Conservation (phyloP, 2,329 filamentous ascomycete genomes). For the Sordariomycetes sp. region DNA sequence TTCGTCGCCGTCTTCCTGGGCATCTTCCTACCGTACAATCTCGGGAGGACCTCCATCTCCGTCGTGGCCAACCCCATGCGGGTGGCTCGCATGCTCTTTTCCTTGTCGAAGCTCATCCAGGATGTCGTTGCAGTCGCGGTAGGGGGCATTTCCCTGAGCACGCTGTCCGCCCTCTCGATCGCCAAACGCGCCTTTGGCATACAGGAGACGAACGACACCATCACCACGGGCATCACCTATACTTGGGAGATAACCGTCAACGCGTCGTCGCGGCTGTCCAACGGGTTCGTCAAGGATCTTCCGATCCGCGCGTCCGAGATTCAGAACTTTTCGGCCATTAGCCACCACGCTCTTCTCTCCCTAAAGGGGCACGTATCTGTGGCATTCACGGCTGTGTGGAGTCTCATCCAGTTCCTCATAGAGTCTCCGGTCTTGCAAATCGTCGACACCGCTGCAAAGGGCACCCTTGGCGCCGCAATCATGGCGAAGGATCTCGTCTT, state of each 20-base stretch:
- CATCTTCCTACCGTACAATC: slow-evolving; percentile 83
- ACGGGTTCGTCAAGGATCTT: slow-evolving; percentile 35
- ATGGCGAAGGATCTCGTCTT: neutral
- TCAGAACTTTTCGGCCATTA: slow-evolving; percentile 63
- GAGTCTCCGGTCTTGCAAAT: neutral
- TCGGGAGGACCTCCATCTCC: slow-evolving; percentile 74
- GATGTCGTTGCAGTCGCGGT: slow-evolving; percentile 57
- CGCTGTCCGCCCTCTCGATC: neutral
- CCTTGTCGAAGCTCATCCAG: slow-evolving; percentile 64
- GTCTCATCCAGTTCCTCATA: slow-evolving; percentile 1
- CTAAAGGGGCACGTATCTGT: slow-evolving; percentile 34
- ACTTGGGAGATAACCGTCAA: slow-evolving; percentile 27
- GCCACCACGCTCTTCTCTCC: slow-evolving; percentile 53
- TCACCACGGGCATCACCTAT: slow-evolving; percentile 6
- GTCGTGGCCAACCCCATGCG: slow-evolving; percentile 68
- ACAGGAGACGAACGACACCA: neutral
- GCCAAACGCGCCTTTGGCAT: neutral
- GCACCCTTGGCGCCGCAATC: neutral
- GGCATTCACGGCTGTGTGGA: neutral
- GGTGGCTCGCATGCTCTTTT: slow-evolving; percentile 59
- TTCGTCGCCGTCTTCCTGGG: slow-evolving; percentile 75
- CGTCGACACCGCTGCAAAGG: neutral
- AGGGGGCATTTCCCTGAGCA: slow-evolving; percentile 15
- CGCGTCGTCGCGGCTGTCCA: slow-evolving; percentile 32
- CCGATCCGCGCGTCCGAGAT: slow-evolving; percentile 47